These are phyloP conservation scores for Cladosporium oxysporum DNA, from an alignment of 2,329 filamentous ascomycete genomes.

Conservation along the genomic window DNA sequence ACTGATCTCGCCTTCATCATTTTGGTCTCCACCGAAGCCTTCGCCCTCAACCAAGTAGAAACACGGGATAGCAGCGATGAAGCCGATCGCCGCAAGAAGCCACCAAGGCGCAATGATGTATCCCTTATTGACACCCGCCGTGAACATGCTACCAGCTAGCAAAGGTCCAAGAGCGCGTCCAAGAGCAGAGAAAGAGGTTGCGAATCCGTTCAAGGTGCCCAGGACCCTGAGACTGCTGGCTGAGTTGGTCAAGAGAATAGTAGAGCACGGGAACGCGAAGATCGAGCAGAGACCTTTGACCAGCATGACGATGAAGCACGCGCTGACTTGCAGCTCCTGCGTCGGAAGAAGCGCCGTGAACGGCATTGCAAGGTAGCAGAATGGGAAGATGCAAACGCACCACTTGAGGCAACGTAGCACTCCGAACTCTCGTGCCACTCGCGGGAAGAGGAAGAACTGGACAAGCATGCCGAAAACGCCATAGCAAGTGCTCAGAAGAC, in stretches of 20 bases:
- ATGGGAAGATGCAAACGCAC: constrained; percentile 67
- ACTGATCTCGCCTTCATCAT: constrained; percentile 36
- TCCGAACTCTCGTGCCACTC: constrained; percentile 70
- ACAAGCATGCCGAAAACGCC: constrained; percentile 76
- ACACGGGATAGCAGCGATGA: constrained; percentile 69
- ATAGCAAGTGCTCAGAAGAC: constrained; percentile 81
- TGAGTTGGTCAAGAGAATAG: constrained; percentile 88
- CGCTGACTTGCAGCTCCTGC: constrained; percentile 55
- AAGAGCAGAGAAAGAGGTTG: constrained; percentile 77
- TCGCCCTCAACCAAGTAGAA: constrained; percentile 75
- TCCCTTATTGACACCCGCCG: constrained; percentile 71
- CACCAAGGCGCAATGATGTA: constrained; percentile 83
- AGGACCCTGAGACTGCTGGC: constrained; percentile 73
- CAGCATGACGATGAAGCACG: constrained; percentile 67
- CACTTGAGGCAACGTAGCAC: constrained; percentile 71
- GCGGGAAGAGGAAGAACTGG: constrained; percentile 85
- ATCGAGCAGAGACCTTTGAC: constrained; percentile 75
- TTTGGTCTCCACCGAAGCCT: constrained; percentile 55
- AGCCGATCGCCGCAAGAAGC: constrained; percentile 65
- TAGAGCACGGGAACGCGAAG: constrained; percentile 84
- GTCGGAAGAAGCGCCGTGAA: constrained; percentile 69
- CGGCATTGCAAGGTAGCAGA: constrained; percentile 79
- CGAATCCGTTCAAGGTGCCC: constrained; percentile 88
- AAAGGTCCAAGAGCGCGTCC: constrained; percentile 80
- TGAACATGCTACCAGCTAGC: constrained; percentile 70